phyloP scores from a whole-genome alignment of 331 rosid genomes.

The Ulmus americana region DNA sequence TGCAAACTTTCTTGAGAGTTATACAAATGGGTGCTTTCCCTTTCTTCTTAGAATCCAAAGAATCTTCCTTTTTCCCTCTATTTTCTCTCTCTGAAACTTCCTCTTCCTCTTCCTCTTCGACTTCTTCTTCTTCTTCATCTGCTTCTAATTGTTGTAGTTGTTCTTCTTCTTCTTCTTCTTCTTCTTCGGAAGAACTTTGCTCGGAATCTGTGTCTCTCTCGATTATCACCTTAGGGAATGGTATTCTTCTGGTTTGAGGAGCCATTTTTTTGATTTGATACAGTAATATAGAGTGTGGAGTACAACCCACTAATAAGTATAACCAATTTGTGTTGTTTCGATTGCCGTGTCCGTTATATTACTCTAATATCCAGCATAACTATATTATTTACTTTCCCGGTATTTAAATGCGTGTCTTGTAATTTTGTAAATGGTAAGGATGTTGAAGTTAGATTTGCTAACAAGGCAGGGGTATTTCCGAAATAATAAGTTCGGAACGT shows the following conservation, averaged over 20 bases:
- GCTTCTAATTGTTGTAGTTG: slow-evolving; percentile 30
- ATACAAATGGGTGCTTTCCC: slow-evolving; percentile 57
- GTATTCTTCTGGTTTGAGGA: slow-evolving; percentile 45
- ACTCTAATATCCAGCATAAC: slow-evolving; percentile 11
- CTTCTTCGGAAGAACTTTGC: slow-evolving; percentile 68
- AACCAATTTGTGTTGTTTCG: slow-evolving; percentile 14
- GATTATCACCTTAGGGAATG: slow-evolving; percentile 59
- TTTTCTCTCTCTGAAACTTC: slow-evolving; percentile 12
- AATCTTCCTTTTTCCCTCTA: slow-evolving; percentile 26
- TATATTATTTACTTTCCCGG: neutral
- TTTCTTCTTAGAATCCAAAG: slow-evolving; percentile 37
- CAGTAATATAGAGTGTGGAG: neutral
- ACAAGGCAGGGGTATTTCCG: slow-evolving; percentile 23
- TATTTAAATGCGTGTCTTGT: neutral
- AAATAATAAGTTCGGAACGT: neutral
- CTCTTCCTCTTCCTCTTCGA: neutral
- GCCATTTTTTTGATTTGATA: slow-evolving; percentile 40
- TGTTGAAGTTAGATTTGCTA: neutral
- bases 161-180: slow-evolving; percentile 37
- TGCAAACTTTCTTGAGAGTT: slow-evolving; percentile 76
- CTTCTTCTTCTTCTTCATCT: slow-evolving; percentile 24
- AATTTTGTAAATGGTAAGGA: neutral
- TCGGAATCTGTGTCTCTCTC: slow-evolving; percentile 72
- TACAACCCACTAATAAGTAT: neutral
- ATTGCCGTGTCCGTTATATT: neutral